Base-by-base conservation (phyloP, 805 yeast species). In the Teunomyces aglyptinius region DNA sequence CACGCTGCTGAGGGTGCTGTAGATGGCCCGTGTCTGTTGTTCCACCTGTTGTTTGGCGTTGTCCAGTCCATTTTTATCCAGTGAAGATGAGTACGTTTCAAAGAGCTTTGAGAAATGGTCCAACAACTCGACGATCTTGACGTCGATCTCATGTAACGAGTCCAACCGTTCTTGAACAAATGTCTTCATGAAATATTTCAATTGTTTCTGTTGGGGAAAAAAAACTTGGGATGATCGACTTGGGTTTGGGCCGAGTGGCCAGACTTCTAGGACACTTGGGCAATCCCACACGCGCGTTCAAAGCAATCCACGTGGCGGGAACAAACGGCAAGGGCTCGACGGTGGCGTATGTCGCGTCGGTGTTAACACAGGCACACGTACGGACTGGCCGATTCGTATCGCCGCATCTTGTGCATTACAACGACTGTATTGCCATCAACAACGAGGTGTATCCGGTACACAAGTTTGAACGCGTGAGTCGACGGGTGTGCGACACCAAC, bases 271-370 rank as follows among this genome's bases (percentile, higher is more conserved):
- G 52, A 20, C 58, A 58, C 31, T 67, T 90, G 16, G 89, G 89
- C 0, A 78, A 82, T 55, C 97, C 96, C 0, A 94, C 89, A 33
- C 50, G 61, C 12, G 55, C 68, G 4, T 81, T 81, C 58, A 78
- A 80, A 50, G 82, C 89, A 0, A 70, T 94, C n/a, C 99, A 94
- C 60, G 77, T 94, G 3, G 97, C 97, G 0, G 99, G 99, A 0
- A 92, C 99, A 6, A 92, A 92, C 60, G 99, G 99, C 0, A 92
- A 92, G 60, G 99, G 99, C 0, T 90, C 97, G 0, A 87, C 91
- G 0, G 82, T 96, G 48, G 83, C 97, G 0, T 91, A 90, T 60
- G 48, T 94, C 6, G 75, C 89, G 3, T 81, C 89, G 13, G 72
- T 85, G 2, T 64, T 91, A 20, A 73, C 79, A 16, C 61, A 63